These are phyloP conservation scores for Candida alai DNA, from an alignment of 805 yeast species.

Conservation along the genomic window DNA sequence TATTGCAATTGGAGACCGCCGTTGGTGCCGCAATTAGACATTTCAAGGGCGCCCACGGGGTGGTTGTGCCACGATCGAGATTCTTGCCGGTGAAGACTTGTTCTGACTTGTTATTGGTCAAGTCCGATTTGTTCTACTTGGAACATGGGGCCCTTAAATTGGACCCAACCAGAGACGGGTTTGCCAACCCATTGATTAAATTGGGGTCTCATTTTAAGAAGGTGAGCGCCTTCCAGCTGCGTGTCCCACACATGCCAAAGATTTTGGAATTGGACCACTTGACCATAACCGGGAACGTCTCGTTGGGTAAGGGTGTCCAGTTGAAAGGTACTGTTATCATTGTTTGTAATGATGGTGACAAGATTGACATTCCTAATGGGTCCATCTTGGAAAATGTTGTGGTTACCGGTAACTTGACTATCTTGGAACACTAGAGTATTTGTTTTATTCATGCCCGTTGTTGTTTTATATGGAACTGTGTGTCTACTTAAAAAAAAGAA, in stretches of 20 bases:
- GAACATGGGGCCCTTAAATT: slow-evolving; percentile 87
- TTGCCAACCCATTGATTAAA: slow-evolving; percentile 89
- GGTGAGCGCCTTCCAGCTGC: slow-evolving; percentile 82
- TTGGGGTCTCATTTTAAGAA: slow-evolving; percentile 96
- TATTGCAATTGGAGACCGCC: slow-evolving; percentile 95
- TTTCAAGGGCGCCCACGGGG: slow-evolving; percentile 93
- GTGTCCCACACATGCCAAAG: slow-evolving; percentile 94
- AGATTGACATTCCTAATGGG: slow-evolving; percentile 96
- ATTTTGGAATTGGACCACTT: slow-evolving; percentile 95
- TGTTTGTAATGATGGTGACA: slow-evolving; percentile 95
- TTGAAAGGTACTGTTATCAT: slow-evolving; percentile 96
- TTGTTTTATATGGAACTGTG: slow-evolving; percentile 1
- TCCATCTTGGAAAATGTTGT: slow-evolving; percentile 93
- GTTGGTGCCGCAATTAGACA: slow-evolving; percentile 99
- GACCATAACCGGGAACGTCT: slow-evolving; percentile 95
- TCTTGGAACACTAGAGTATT: slow-evolving; percentile 71
- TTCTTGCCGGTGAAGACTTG: slow-evolving; percentile 98
- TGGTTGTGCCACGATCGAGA: slow-evolving; percentile 96
- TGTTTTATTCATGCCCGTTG: no score
- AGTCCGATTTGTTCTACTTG: slow-evolving; percentile 87
- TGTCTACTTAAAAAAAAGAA: background rate
- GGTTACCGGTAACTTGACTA: slow-evolving; percentile 93
- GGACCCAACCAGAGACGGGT: slow-evolving; percentile 83
- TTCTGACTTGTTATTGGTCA: slow-evolving; percentile 89
- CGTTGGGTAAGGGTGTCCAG: slow-evolving; percentile 82